Percentiles rank a stretch among this genome's conserved stretches.
These are phyloP conservation scores for Suhomyces taliae DNA, from an alignment of 1,139 yeast species.

Conservation along the genomic window DNA sequence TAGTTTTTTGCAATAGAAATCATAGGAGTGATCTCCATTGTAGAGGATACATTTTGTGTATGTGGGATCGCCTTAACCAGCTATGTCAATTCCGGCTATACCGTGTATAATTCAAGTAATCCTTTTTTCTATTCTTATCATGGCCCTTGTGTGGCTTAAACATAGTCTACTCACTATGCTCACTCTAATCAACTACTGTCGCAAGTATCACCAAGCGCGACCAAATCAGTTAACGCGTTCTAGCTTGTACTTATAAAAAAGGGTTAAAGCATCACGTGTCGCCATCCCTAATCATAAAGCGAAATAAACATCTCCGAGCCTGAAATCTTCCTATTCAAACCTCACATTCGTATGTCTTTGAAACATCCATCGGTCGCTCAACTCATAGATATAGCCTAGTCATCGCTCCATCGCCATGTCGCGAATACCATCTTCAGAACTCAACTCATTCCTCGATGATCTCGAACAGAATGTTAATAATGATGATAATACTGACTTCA, in stretches of 20 bases:
- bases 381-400: not conserved
- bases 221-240: not conserved
- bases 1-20: not conserved
- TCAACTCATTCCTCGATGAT: slow-evolving; percentile 32
- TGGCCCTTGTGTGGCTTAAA: too few species aligned
- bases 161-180: too few species aligned
- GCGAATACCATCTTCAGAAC: slow-evolving; percentile 8
- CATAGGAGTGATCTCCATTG: not conserved
- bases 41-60: not conserved
- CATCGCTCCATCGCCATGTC: not conserved
- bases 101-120: too few species aligned
- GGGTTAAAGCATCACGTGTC: not conserved
- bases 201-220: not conserved
- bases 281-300: not conserved
- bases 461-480: slow-evolving; percentile 33
- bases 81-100: too few species aligned
- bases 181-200: not conserved
- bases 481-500: slow-evolving; percentile 38
- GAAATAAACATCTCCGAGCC: not conserved
- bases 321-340: not conserved
- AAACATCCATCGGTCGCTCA: not conserved
- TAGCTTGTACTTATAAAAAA: not conserved
- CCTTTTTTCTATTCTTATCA: too few species aligned
- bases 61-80: not conserved
- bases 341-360: not conserved